Conservation (phyloP, 306 rosid species). For the Benincasa hispida region DNA sequence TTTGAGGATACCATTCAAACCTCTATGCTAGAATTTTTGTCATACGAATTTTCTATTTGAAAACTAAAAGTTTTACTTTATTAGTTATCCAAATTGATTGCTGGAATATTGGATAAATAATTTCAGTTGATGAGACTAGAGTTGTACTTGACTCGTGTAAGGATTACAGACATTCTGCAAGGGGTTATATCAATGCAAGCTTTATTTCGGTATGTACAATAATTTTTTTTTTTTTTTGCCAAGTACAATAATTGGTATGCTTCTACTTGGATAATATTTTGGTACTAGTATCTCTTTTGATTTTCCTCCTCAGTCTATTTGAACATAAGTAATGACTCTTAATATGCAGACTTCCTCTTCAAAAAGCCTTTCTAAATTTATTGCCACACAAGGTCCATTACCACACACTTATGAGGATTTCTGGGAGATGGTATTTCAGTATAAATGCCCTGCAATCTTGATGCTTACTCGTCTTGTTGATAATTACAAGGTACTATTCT, state of each 20-base stretch:
- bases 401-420: slow-evolving; percentile 88
- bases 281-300: background rate
- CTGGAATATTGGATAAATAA: background rate
- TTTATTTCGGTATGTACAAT: slow-evolving; percentile 36
- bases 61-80: background rate
- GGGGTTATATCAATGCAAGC: slow-evolving; percentile 91
- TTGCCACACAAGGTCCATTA: slow-evolving; percentile 96
- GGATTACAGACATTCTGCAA: slow-evolving; percentile 74
- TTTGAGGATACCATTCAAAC: background rate
- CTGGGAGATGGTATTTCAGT: slow-evolving; percentile 88
- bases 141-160: slow-evolving; percentile 51
- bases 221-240: background rate
- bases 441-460: slow-evolving; percentile 69
- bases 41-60: background rate
- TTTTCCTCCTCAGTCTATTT: background rate
- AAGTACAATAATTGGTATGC: background rate
- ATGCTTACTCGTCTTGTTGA: slow-evolving; percentile 87
- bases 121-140: slow-evolving; percentile 65
- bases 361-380: slow-evolving; percentile 48
- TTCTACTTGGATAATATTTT: background rate
- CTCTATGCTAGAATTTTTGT: background rate
- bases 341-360: slow-evolving; percentile 41
- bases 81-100: background rate
- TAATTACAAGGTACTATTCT: slow-evolving; percentile 44
- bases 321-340: slow-evolving; percentile 15